phyloP scores from a whole-genome alignment of 495 filamentous ascomycete genomes.

The Sporormia fimetaria region DNA sequence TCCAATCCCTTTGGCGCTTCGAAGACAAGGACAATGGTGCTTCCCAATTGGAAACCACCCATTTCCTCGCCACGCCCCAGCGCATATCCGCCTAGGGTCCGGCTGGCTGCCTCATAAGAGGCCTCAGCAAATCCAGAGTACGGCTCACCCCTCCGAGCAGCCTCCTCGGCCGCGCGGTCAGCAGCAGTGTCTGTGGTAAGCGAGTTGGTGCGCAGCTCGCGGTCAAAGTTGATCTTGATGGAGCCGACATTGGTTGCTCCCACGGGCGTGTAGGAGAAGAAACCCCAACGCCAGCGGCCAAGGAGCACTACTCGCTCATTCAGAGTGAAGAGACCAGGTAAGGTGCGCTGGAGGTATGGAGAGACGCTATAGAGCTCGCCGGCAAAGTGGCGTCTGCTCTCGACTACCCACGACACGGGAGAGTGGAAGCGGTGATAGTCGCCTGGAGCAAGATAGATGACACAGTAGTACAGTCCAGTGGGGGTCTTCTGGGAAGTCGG shows the following conservation, averaged over 20 bases:
- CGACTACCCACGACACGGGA: conserved; percentile 85
- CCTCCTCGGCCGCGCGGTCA: conserved; percentile 67
- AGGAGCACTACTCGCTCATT: conserved; percentile 94
- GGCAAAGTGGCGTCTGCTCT: conserved; percentile 85
- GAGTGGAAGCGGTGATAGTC: conserved; percentile 99
- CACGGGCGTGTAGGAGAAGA: conserved; percentile 92
- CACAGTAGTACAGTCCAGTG: conserved; percentile 77
- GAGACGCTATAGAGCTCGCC: conserved; percentile 92
- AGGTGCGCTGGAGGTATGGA: conserved; percentile 80
- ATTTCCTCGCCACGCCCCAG: conserved; percentile 86
- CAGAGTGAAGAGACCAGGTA: conserved; percentile 88
- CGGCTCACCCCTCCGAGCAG: conserved; percentile 60
- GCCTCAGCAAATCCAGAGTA: conserved; percentile 85
- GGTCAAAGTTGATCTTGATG: conserved; percentile 95
- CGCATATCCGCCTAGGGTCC: conserved; percentile 69
- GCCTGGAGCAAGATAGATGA: conserved; percentile 95
- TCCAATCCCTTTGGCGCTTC: conserved; percentile 67
- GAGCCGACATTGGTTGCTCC: conserved; percentile 98
- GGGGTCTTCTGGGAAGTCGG: conserved; percentile 44
- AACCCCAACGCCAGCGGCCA: conserved; percentile 91
- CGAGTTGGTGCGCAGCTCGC: conserved; percentile 85
- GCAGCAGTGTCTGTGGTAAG: conserved; percentile 82
- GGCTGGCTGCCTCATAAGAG: conserved; percentile 68
- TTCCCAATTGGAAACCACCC: conserved; percentile 94
- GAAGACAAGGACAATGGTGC: conserved; percentile 92